Evolutionary conservation across 768 basidiomycete genomes (phyloP).

Genomic region (Lactifluus rugatus): DNA sequence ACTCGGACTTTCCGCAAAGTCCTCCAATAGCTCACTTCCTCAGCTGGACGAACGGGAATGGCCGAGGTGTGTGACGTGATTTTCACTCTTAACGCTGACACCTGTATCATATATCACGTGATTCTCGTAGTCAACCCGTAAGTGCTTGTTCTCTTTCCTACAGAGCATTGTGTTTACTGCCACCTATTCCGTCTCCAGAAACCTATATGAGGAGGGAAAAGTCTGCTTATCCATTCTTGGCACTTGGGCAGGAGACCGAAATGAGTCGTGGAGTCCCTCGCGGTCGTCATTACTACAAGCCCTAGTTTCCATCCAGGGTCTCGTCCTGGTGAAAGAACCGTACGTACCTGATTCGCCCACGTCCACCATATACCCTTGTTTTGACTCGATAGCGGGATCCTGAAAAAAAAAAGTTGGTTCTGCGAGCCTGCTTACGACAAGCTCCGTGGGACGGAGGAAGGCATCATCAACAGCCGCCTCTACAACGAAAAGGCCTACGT

Average conservation of each 20-base stretch:
- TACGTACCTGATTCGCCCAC: constrained; percentile 33
- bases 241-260: constrained; percentile 85
- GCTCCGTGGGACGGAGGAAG: constrained; percentile 82
- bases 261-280: constrained; percentile 77
- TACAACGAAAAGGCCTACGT: constrained; percentile 94
- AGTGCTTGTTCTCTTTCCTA: constrained; percentile 25
- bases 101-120: neutral
- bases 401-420: constrained; percentile 49
- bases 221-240: constrained; percentile 87
- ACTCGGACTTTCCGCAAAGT: constrained; percentile 70
- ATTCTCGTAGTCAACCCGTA: constrained; percentile 59
- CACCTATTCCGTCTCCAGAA: constrained; percentile 35
- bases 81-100: neutral
- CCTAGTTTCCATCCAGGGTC: constrained; percentile 87
- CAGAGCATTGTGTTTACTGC: neutral
- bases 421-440: constrained; percentile 94
- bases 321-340: constrained; percentile 89
- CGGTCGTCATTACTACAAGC: constrained; percentile 86
- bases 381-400: neutral
- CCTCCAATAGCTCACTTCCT: constrained; percentile 86
- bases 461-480: constrained; percentile 79
- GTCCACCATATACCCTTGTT: neutral
- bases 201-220: constrained; percentile 92
- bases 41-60: constrained; percentile 92
- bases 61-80: constrained; percentile 47